Conservation (phyloP, 768 basidiomycete species). For the Royoungia palumana region DNA sequence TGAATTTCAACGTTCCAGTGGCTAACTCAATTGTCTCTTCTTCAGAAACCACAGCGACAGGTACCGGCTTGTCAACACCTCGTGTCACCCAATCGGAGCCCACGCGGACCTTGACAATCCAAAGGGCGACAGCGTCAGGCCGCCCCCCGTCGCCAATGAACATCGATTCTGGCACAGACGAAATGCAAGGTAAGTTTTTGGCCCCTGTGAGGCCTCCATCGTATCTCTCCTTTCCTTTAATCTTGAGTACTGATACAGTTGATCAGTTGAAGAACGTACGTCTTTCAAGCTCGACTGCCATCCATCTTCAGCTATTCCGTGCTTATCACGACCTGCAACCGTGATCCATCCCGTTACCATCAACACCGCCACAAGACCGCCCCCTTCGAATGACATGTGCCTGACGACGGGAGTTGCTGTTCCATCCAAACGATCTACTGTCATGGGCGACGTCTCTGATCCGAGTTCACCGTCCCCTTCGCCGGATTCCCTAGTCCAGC, state of each 20-base stretch:
- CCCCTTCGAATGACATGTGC: neutral
- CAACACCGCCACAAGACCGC: neutral
- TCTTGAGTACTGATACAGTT: conserved; percentile 3
- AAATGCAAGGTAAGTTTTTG: conserved; percentile 15
- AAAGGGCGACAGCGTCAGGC: conserved; percentile 4
- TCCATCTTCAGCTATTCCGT: neutral
- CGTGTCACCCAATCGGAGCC: conserved; percentile 16
- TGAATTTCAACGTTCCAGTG: neutral
- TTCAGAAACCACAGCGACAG: conserved; percentile 3
- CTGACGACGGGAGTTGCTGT: neutral
- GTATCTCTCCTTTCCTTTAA: neutral
- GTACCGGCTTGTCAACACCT: conserved; percentile 14
- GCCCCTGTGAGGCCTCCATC: neutral
- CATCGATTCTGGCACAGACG: conserved; percentile 11
- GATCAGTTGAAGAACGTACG: conserved; percentile 17
- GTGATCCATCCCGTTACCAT: neutral
- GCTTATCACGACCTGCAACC: conserved; percentile 8
- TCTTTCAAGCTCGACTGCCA: neutral
- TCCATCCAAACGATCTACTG: conserved; percentile 16
- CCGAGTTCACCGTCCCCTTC: conserved; percentile 4
- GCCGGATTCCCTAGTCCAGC: conserved; percentile 7
- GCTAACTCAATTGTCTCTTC: neutral
- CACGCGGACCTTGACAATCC: conserved; percentile 19
- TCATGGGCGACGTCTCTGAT: neutral
- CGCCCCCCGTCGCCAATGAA: conserved; percentile 25